phyloP scores from a whole-genome alignment of 208 protist genomes.

The Acanthamoeba culbertsoni region DNA sequence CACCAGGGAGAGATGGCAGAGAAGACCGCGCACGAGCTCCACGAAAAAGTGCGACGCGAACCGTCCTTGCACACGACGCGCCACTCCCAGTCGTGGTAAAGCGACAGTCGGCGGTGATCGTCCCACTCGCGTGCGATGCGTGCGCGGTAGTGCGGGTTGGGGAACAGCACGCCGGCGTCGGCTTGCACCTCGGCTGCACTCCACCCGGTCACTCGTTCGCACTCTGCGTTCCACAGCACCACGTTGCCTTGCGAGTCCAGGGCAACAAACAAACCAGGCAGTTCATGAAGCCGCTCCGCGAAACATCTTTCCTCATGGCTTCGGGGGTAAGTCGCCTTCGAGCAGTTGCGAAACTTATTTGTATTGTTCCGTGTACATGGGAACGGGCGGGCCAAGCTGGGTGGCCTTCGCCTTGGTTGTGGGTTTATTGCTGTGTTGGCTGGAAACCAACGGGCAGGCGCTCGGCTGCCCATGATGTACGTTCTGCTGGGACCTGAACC shows the following conservation, averaged over 20 bases:
- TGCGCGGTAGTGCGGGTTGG: background rate
- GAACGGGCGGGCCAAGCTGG: too few relatives aligned
- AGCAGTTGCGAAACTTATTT: too few relatives aligned
- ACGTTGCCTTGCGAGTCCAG: background rate
- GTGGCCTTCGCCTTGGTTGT: too few relatives aligned
- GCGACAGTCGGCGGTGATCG: background rate
- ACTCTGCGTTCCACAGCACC: background rate
- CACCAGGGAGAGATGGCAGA: background rate
- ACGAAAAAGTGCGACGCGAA: background rate
- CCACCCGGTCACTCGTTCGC: background rate
- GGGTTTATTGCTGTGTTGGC: too few relatives aligned
- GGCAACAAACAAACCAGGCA: background rate
- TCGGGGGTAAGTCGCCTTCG: too few relatives aligned
- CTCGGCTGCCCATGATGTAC: too few relatives aligned
- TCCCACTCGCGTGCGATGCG: background rate
- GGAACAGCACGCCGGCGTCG: background rate
- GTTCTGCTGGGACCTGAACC: too few relatives aligned
- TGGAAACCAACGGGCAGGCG: too few relatives aligned
- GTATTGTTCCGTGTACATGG: too few relatives aligned
- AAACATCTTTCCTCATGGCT: background rate
- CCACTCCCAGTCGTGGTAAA: slow-evolving; percentile 41
- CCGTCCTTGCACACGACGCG: background rate
- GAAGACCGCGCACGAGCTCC: background rate
- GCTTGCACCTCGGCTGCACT: background rate
- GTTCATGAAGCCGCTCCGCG: background rate